Conservation (phyloP, 2,329 filamentous ascomycete species). For the Aphanocladium album region DNA sequence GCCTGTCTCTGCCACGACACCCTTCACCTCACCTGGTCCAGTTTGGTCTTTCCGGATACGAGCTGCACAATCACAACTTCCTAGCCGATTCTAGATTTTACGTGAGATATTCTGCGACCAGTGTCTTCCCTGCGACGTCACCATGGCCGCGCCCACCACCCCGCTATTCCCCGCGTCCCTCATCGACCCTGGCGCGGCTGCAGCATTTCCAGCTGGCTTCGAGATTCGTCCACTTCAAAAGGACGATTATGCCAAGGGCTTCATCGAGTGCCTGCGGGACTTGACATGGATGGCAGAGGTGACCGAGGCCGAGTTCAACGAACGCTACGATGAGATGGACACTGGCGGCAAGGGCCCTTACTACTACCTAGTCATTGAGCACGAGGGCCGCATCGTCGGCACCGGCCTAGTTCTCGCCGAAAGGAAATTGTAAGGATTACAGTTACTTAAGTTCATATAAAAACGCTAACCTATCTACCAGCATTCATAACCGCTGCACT, state of each 20-base stretch:
- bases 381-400: constrained; percentile 60
- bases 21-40: background rate
- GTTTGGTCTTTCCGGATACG: background rate
- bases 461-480: constrained; percentile 19
- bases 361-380: constrained; percentile 66
- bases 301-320: constrained; percentile 58
- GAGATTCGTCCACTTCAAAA: constrained; percentile 64
- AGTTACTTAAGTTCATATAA: background rate
- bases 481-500: constrained; percentile 60
- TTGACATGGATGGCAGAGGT: constrained; percentile 74
- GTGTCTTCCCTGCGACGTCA: background rate
- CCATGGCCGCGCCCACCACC: constrained; percentile 14
- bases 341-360: constrained; percentile 44
- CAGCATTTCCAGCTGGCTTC: constrained; percentile 63
- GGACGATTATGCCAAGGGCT: constrained; percentile 63
- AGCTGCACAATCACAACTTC: background rate
- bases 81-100: background rate
- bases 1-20: background rate
- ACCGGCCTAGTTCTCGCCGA: constrained; percentile 74
- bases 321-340: constrained; percentile 59
- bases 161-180: constrained; percentile 60
- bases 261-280: constrained; percentile 70
- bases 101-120: background rate
- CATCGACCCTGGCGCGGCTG: constrained; percentile 57
- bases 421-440: constrained; percentile 59